Conservation (phyloP, 768 basidiomycete species). For the Auriscalpium vulgare region DNA sequence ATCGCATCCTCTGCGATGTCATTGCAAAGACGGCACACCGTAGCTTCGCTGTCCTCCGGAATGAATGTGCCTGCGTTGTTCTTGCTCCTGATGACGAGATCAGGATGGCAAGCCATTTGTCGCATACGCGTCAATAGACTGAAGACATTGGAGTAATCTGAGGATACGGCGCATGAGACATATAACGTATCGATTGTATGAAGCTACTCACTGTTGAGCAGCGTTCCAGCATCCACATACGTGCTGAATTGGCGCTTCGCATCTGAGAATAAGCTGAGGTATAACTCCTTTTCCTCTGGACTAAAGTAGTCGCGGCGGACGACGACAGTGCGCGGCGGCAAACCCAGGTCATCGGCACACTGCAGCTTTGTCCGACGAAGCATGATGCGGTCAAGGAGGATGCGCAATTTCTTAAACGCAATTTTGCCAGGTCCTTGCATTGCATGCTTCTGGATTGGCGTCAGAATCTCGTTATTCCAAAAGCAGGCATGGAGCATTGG, state of each 20-base stretch:
- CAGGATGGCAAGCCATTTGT: constrained; percentile 93
- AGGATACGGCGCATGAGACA: background rate
- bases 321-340: constrained; percentile 87
- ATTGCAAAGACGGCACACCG: constrained; percentile 91
- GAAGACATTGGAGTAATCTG: constrained; percentile 88
- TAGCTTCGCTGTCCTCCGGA: constrained; percentile 61
- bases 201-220: constrained; percentile 77
- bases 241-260: constrained; percentile 90
- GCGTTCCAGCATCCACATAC: constrained; percentile 83
- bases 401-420: constrained; percentile 89
- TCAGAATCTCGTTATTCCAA: constrained; percentile 95
- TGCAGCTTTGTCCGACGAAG: constrained; percentile 87
- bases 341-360: constrained; percentile 90
- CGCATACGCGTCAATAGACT: constrained; percentile 92
- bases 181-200: background rate
- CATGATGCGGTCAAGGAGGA: constrained; percentile 93
- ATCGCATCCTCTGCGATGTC: constrained; percentile 98
- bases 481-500: constrained; percentile 91
- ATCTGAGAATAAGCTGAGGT: constrained; percentile 84
- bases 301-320: constrained; percentile 91
- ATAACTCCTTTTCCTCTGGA: constrained; percentile 94
- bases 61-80: constrained; percentile 58
- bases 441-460: constrained; percentile 89
- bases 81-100: constrained; percentile 85
- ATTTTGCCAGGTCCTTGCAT: constrained; percentile 69